Percentiles rank a stretch among this genome's conserved stretches.
Conservation (phyloP, 2,329 filamentous ascomycete species). For the Neopestalotiopsis clavispora region DNA sequence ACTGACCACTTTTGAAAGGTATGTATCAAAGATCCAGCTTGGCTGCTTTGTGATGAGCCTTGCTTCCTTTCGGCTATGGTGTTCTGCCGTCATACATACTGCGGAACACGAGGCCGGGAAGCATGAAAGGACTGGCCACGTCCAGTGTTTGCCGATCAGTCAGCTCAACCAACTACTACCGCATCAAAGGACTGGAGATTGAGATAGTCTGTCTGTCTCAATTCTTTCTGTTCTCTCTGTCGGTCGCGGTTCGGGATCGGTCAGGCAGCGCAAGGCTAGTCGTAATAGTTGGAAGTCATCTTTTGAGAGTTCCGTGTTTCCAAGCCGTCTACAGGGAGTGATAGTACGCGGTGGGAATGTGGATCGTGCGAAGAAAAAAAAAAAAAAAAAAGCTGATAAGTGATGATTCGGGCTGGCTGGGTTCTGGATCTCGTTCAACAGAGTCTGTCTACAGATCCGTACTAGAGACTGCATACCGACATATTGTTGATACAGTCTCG, state of each 20-base stretch:
- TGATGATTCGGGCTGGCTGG: neutral
- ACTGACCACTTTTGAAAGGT: neutral
- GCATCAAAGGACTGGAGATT: neutral
- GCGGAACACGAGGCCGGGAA: neutral
- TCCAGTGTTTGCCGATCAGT: neutral
- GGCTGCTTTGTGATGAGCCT: too few species aligned
- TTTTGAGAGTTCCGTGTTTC: neutral
- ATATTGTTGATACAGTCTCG: neutral
- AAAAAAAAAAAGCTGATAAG: neutral
- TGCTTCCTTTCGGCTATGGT: neutral
- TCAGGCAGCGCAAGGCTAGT: neutral
- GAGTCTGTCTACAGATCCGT: neutral
- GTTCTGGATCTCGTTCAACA: neutral
- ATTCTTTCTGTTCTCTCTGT: neutral
- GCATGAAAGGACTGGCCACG: neutral
- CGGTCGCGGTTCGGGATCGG: neutral
- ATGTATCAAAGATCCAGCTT: neutral
- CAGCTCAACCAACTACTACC: neutral
- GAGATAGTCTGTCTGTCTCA: neutral
- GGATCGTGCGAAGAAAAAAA: neutral
- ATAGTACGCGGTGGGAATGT: neutral
- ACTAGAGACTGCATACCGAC: neutral
- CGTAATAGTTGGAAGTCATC: neutral
- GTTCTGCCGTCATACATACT: slow-evolving; percentile 1
- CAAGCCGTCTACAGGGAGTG: neutral